Evolutionary conservation across 805 yeast species (phyloP).

Genomic region (Schwanniomyces sp.): DNA sequence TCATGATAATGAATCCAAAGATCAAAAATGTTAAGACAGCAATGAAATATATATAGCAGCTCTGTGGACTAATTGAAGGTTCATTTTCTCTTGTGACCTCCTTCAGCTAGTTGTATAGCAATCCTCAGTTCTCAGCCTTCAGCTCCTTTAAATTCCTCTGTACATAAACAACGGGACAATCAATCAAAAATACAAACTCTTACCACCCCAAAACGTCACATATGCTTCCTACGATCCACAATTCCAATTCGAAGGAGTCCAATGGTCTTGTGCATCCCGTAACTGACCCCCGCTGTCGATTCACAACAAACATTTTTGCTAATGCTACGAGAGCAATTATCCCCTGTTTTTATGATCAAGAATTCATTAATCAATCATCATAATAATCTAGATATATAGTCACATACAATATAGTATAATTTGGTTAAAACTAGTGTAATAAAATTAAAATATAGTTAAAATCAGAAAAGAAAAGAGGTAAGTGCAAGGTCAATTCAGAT

Average conservation of each 20-base stretch:
- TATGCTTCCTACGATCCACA: not conserved
- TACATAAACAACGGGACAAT: not conserved
- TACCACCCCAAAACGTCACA: not conserved
- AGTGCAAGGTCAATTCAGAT: not conserved
- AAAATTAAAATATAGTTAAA: not conserved
- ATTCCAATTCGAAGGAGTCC: not conserved
- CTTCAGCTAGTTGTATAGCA: not conserved
- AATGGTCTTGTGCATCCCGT: not conserved
- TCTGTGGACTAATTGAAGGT: not conserved
- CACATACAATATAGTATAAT: constrained; percentile 2
- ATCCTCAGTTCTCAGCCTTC: not conserved
- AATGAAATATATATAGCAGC: not conserved
- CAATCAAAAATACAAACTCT: not conserved
- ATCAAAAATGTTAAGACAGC: not conserved
- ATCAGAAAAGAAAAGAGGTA: not conserved
- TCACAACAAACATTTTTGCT: not conserved
- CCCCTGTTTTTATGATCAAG: not conserved
- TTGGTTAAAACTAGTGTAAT: not conserved
- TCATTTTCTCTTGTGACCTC: not conserved
- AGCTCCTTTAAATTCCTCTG: not conserved
- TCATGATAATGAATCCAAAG: not conserved
- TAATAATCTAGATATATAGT: not conserved
- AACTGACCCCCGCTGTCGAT: not conserved
- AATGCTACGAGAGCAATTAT: not conserved
- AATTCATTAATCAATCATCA: not conserved